Base-by-base conservation (phyloP, 2,329 filamentous ascomycete species). In the Fusarium drepaniforme region DNA sequence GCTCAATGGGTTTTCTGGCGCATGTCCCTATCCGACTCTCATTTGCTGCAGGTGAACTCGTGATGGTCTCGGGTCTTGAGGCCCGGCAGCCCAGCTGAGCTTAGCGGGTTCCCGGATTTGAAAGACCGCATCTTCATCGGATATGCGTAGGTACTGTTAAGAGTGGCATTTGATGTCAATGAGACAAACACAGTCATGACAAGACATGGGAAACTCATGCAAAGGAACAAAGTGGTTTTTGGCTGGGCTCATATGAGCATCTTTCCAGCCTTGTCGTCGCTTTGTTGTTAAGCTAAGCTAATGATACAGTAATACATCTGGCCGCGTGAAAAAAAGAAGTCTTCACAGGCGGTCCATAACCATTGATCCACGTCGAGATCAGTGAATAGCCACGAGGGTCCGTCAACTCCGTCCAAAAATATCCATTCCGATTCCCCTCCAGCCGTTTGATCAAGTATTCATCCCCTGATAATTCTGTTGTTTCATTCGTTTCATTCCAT, bases 241-340 rank as follows among this genome's bases (percentile, higher is more conserved):
- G 51, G 53, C 66, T 73, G 33, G 44, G 61, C 58, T 60, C 38
- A 42, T 73, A 37, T 57, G 21, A 72, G 67, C 68, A 28, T 46
- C 38, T n/a, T 56, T 66, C 30, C 59, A 70, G 60, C 68, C 64
- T 58, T 62, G n/a, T 68, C 59, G 35, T 70, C 59, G 69, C 64
- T 62, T 74, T 40, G 33, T 33, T 69, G 40, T 53, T 67, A 71
- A 66, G 68, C 62, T 70, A 67, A 72, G 64, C 58, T 78, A 74
- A 67, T 81, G 64, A 72, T 82, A 82, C 78, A 82, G 72, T 80
- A 76, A 71, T 81, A 80, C 79, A 82, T 79, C 58, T 74, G 64
- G 67, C 68, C 72, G 62, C 66, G 66, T n/a, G 56, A 66, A 37
- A 74, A 16, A 64, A 66, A 57, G 60, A 18, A 64, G 69, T 35